Evolutionary conservation across 192 early-diverging fungal species (phyloP), one percentile per base, ranked within the genome.

Genomic region (Phycomyces nitens): DNA sequence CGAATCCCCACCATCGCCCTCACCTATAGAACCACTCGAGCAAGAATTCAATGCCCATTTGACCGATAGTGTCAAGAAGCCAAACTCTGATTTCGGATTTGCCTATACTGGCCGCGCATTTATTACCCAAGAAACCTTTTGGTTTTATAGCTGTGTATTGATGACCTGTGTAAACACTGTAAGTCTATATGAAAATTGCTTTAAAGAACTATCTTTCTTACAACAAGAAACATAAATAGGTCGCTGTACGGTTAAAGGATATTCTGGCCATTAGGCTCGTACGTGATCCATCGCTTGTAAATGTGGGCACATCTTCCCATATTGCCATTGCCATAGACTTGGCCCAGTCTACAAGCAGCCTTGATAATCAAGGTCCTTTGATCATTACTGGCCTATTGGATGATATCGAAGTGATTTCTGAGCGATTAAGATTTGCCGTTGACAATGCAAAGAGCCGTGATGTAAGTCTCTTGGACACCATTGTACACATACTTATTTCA

Each of bases 131-230:
- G 77, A 87, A 50, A 77, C 72, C 1, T 68, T 88, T 18, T 88
- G 86, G 61, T 87, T 88, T 27, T 80, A 87, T 40, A 73, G 71
- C 53, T 88, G 83, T 26, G 81, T 80, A 40, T 74, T 87, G 39
- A 79, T 88, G 70, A 79, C 83, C 1, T 83, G 84, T 50, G 68
- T 88, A 21, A 78, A 72, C 40, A 79, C 81, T 5, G 78, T 88
- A 70, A 56, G 62, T 47, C 12, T 16, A 52, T 15, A 52, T 16
- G 9, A 52, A 20, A 26, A 34, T 34, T 34, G 7, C 29, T n/a
- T n/a, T n/a, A n/a, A n/a, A n/a, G n/a, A n/a, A n/a, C n/a, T n/a
- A n/a, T n/a, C n/a, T n/a, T n/a, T n/a, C n/a, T n/a, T n/a, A n/a
- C n/a, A n/a, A n/a, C n/a, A n/a, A n/a, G n/a, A n/a, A n/a, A n/a